Evolutionary conservation across 2,329 filamentous ascomycete genomes (phyloP).

Genomic region (Colletotrichum lini): DNA sequence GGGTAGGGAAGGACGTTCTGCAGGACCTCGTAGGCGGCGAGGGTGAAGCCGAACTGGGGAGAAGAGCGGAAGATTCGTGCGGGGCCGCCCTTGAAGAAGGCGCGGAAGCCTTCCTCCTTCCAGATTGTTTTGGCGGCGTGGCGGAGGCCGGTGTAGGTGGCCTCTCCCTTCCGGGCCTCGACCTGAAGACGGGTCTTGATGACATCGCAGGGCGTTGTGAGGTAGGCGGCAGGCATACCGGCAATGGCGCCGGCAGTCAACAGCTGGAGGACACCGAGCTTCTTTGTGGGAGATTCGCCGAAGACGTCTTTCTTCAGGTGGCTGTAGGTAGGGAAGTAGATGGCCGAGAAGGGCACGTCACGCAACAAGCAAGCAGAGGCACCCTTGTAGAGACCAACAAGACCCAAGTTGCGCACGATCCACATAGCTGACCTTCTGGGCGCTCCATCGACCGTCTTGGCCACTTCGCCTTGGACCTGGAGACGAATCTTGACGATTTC

Average conservation of each 20-base stretch:
- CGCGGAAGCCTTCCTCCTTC: conserved; percentile 92
- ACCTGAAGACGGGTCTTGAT: conserved; percentile 99
- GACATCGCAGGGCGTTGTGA: conserved; percentile 97
- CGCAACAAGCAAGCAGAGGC: conserved; percentile 94
- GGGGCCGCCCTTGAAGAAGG: conserved; percentile 98
- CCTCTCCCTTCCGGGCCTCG: conserved; percentile 95
- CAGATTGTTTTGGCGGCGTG: conserved; percentile 88
- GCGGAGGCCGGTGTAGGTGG: conserved; percentile 86
- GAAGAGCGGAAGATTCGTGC: conserved; percentile 95
- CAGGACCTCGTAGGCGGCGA: conserved; percentile 94
- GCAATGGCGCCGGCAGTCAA: conserved; percentile 95
- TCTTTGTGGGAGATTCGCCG: conserved; percentile 88
- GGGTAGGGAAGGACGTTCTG: conserved; percentile 87
- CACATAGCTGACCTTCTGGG: conserved; percentile 95
- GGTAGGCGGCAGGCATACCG: conserved; percentile 91
- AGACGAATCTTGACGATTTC: conserved; percentile 99
- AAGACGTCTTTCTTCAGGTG: conserved; percentile 96
- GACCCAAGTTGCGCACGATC: conserved; percentile 96
- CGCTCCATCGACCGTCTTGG: conserved; percentile 85
- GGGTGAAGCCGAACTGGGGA: conserved; percentile 97
- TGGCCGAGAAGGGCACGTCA: conserved; percentile 97
- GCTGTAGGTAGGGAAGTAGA: conserved; percentile 98
- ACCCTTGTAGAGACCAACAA: conserved; percentile 96
- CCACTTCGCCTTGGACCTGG: conserved; percentile 96
- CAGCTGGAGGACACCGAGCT: conserved; percentile 90